Evolutionary conservation across 305 asterid species (phyloP), one percentile per base, ranked within the genome.

Genomic region (Coffea humblotiana): DNA sequence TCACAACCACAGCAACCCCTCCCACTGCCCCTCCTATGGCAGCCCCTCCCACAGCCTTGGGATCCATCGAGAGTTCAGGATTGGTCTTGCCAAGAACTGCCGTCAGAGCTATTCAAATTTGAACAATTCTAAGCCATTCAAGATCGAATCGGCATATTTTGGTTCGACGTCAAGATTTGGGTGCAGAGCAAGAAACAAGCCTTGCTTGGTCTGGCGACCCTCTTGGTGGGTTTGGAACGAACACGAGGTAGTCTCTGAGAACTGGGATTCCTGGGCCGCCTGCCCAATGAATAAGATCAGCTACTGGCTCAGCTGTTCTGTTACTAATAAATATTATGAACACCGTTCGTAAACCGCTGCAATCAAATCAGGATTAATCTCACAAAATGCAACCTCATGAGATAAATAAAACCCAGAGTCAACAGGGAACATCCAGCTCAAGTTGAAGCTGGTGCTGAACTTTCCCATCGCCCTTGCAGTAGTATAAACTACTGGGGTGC

Each of bases 71-170:
- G 1, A 29, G 29, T 0, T 29, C 1, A 8, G 89, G 90, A 64
- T 91, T 91, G n/a, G 85, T 75, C 11, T 87, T 90, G 1, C 89
- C 90, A 6, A 88, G 89, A 63, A 63, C 77, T 88, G 60, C 82
- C 64, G 12, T 11, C 49, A 6, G 83, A 1, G 8, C 80, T 78
- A 45, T 11, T 88, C 82, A 91, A 91, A 82, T 78, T 87, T 90
- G 82, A 90, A 90, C 37, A 91, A 83, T 67, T 91, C 96, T 14
- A 91, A 51, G 0, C 94, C 96, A 71, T 90, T 91, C 43, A 91
- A 81, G 54, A 90, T 47, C 23, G 85, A 89, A 71, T 27, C 88
- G 0, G 0, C 0, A 40, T 82, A 90, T 6, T 0, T 0, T 15
- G 92, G 64, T 0, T 0, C 0, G 43, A 0, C 4, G 9, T 58